Evolutionary conservation across 441 rosid genomes (phyloP), one percentile per base, ranked within the genome.

Genomic region (Adansonia grandidieri): DNA sequence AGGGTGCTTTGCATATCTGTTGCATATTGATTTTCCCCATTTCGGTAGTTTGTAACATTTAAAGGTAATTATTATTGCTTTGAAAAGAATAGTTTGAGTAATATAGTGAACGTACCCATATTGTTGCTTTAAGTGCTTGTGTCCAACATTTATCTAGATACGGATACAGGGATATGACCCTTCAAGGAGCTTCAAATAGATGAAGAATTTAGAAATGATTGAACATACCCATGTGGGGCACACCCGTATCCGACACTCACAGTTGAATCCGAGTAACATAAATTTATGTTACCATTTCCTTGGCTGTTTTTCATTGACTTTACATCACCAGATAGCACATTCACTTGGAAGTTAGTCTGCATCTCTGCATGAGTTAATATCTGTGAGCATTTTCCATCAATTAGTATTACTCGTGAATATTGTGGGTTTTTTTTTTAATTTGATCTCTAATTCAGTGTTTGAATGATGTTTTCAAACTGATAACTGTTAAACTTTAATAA

Each of bases 321-420:
- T 40, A 40, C 17, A 54, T 73, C 51, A n/a, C 17, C 6, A 37
- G 51, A 47, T n/a, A 56, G 61, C 56, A 65, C 32, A 56, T 56
- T 73, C 51, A 73, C 65, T n/a, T 54, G 17, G 48, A 28, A 71
- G 62, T 54, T 71, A 71, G 24, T 28, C 9, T 56, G 44, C 53
- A 42, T n/a, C 53, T 66, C 28, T 56, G 9, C 28, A 72, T n/a
- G 37, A 47, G 6, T 7, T 22, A 22, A 22, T 22, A 15, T 6
- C 19, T 47, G 40, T 37, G 44, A 14, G 15, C 7, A n/a, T 17
- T 42, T 66, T 24, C 24, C 51, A 1, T 13, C 13, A 40, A 40
- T 42, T 66, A 4, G 7, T 37, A 15, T 65, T 42, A n/a, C 24
- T 66, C 2, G 17, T 0, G 24, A n/a, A 9, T 7, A 2, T 42